Percentiles rank a stretch among this genome's conserved stretches.
These are phyloP conservation scores for Daldinia childiae DNA, from an alignment of 495 filamentous ascomycete species.

Conservation along the genomic window DNA sequence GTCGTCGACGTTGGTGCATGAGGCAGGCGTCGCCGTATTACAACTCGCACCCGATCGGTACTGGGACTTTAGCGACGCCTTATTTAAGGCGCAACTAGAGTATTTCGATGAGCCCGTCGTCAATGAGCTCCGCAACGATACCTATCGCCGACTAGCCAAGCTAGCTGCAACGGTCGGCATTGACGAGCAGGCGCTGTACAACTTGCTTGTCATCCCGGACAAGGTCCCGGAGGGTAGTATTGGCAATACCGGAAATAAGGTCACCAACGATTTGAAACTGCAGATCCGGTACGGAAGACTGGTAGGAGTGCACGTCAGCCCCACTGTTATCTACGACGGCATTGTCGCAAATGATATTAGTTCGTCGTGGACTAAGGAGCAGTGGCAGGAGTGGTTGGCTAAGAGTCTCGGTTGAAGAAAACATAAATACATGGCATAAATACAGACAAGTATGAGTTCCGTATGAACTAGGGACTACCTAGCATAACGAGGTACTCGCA, in stretches of 20 bases:
- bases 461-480: not conserved
- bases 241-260: conserved; percentile 79
- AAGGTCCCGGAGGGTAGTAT: conserved; percentile 68
- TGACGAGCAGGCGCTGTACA: conserved; percentile 69
- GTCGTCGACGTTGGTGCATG: conserved; percentile 84
- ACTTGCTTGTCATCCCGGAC: conserved; percentile 70
- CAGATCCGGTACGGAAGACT: conserved; percentile 82
- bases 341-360: conserved; percentile 80
- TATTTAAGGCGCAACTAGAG: conserved; percentile 74
- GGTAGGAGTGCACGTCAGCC: conserved; percentile 85
- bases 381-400: conserved; percentile 87
- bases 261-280: conserved; percentile 86
- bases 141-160: conserved; percentile 79
- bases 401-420: conserved; percentile 73
- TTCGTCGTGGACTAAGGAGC: conserved; percentile 76
- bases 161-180: conserved; percentile 71
- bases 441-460: not conserved
- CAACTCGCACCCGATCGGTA: conserved; percentile 73
- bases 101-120: conserved; percentile 87
- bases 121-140: conserved; percentile 81
- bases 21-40: conserved; percentile 83
- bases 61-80: conserved; percentile 75
- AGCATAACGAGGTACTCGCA: not conserved
- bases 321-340: conserved; percentile 88
- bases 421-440: not conserved